Conservation (phyloP, 2,329 filamentous ascomycete genomes). For the Fonsecaea pedrosoi region DNA sequence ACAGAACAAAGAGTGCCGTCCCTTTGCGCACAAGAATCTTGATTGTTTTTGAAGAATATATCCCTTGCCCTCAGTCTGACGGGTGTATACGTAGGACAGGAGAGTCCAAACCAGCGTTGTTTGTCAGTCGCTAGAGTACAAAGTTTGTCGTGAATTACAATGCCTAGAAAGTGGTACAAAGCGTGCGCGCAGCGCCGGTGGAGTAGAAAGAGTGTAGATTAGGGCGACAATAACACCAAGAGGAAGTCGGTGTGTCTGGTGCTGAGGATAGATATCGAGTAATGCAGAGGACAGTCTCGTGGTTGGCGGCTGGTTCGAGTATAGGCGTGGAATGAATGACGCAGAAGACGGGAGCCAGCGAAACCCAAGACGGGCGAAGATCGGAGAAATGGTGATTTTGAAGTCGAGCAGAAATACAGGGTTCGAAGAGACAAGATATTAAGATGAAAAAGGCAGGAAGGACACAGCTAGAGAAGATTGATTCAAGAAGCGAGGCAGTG, state of each 20-base stretch:
- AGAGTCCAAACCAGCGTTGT: conserved; percentile 15
- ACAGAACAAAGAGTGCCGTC: not conserved
- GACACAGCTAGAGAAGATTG: conserved; percentile 19
- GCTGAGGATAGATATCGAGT: conserved; percentile 11
- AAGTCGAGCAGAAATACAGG: conserved; percentile 25
- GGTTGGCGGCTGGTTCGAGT: conserved; percentile 1
- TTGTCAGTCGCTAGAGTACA: conserved; percentile 13
- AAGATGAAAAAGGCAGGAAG: conserved; percentile 23
- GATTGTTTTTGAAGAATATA: not conserved
- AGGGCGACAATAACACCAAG: conserved; percentile 21
- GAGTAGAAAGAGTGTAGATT: conserved; percentile 23
- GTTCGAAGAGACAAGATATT: conserved; percentile 28
- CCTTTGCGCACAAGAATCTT: conserved; percentile 1
- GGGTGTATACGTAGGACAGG: conserved; percentile 6
- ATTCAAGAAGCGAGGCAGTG: conserved; percentile 16
- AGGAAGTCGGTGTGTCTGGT: conserved; percentile 10
- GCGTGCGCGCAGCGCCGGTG: conserved; percentile 34
- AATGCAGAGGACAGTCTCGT: conserved; percentile 27
- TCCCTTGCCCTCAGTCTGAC: not conserved
- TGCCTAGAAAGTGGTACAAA: conserved; percentile 26
- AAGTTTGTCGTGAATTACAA: conserved; percentile 28
- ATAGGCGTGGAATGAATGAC: conserved; percentile 35
- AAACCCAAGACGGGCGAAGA: conserved; percentile 22
- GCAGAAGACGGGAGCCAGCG: conserved; percentile 32
- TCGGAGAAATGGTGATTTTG: conserved; percentile 6